Base-by-base conservation (phyloP, 148 eudicot genomes). In the Spergularia bocconei region DNA sequence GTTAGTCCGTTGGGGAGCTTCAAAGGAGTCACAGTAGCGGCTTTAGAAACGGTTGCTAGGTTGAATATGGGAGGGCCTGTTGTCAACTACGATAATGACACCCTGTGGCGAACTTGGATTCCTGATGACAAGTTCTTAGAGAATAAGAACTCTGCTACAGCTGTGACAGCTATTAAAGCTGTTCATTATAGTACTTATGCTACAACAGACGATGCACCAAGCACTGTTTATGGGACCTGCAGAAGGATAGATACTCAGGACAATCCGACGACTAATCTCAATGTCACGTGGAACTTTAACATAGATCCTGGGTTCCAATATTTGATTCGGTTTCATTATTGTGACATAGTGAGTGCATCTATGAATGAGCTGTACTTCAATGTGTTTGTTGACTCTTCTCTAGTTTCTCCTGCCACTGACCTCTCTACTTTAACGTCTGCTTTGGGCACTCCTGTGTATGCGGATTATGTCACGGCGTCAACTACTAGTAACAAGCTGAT, bases 11-110 rank as follows among this genome's bases (percentile, higher is more conserved):
- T 80, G 8, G 77, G 75, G 38, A 13, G 29, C 39, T 90, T 76
- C 72, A 69, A 65, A 13, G 93, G 98, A 62, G 72, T 93, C 68
- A 36, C 61, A 13, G 47, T 62, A 0, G 82, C 85, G 78, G 90
- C 93, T 13, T 39, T 91, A 17, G 89, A 89, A 74, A 91, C 88
- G 0, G 84, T 87, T 71, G 82, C 76, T 13, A 78, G 98, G 89
- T 86, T 91, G 23, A 93, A 93, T 69, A 89, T 93, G 91, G 96
- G 98, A 29, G 98, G 96, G 21, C 83, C 91, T 2, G 51, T 29
- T 0, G 86, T 91, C 60, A 75, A 87, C 11, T 77, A 75, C 17
- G 51, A 25, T 54, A 93, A 89, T 78, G 98, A 93, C 78, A 86
- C 88, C 0, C 82, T 90, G 21, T 84, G 90, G 75, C 81, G 96